Evolutionary conservation across 2,329 filamentous ascomycete genomes (phyloP).

Genomic region (Colletotrichum tanaceti): DNA sequence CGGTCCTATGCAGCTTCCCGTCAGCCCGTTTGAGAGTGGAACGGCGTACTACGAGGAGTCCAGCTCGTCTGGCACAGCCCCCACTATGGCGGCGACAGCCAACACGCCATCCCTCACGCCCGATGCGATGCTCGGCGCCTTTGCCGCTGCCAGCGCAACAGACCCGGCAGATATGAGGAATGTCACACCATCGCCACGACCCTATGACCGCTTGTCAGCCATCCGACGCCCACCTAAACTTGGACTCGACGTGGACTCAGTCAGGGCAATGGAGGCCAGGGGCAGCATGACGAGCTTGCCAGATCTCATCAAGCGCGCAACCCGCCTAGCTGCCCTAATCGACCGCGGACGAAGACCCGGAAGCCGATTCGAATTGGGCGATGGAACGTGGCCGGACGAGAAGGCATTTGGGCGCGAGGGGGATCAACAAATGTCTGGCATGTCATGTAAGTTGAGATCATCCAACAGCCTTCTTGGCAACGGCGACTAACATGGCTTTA

Average conservation of each 20-base stretch:
- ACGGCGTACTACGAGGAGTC: slow-evolving; percentile 60
- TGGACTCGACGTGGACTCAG: slow-evolving; percentile 76
- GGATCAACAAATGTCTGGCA: slow-evolving; percentile 56
- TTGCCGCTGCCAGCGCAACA: slow-evolving; percentile 60
- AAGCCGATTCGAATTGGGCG: slow-evolving; percentile 64
- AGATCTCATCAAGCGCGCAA: slow-evolving; percentile 90
- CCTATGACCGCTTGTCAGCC: slow-evolving; percentile 63
- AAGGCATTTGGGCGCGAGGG: slow-evolving; percentile 52
- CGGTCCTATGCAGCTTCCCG: slow-evolving; percentile 49
- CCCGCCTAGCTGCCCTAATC: slow-evolving; percentile 85
- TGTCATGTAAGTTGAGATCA: slow-evolving; percentile 41
- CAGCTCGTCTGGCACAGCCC: slow-evolving; percentile 59
- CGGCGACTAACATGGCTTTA: slow-evolving; percentile 42
- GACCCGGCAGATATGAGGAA: slow-evolving; percentile 52
- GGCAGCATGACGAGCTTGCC: slow-evolving; percentile 92
- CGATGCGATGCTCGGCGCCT: slow-evolving; percentile 62
- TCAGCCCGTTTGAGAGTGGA: slow-evolving; percentile 55
- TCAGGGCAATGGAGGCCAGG: slow-evolving; percentile 82
- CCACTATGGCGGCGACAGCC: slow-evolving; percentile 45
- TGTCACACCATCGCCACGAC: slow-evolving; percentile 45
- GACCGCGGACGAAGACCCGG: slow-evolving; percentile 79
- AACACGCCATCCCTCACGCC: slow-evolving; percentile 51
- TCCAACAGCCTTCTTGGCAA: not conserved
- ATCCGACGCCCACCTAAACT: slow-evolving; percentile 77
- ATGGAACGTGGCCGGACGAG: slow-evolving; percentile 63